phyloP scores from a whole-genome alignment of 495 filamentous ascomycete species.

The Venustampulla echinocandica region DNA sequence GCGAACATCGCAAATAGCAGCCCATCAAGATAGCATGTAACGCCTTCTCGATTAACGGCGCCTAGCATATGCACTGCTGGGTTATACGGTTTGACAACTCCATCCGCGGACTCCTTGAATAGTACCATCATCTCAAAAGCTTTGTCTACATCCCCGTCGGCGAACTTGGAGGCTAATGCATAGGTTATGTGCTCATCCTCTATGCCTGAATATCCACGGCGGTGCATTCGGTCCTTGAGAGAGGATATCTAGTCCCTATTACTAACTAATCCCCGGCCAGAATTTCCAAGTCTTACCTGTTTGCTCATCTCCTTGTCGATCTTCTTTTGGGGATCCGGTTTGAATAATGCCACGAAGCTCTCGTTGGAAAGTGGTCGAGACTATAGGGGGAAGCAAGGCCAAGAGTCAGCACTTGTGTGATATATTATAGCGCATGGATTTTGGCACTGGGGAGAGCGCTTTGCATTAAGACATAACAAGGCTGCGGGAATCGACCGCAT shows the following conservation, averaged over 20 bases:
- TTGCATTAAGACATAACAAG: slow-evolving; percentile 20
- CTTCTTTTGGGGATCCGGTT: slow-evolving; percentile 41
- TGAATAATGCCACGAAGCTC: slow-evolving; percentile 39
- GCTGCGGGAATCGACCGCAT: slow-evolving; percentile 22
- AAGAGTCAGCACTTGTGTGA: slow-evolving; percentile 29
- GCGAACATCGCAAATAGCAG: slow-evolving; percentile 98
- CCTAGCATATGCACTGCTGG: slow-evolving; percentile 65
- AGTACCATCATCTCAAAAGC: slow-evolving; percentile 68
- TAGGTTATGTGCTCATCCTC: slow-evolving; percentile 59
- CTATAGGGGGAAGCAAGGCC: slow-evolving; percentile 29
- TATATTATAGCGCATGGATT: slow-evolving; percentile 19
- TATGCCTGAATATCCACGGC: slow-evolving; percentile 44
- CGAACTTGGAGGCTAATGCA: slow-evolving; percentile 55
- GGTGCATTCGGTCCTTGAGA: slow-evolving; percentile 41
- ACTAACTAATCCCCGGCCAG: background rate
- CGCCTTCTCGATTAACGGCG: slow-evolving; percentile 74
- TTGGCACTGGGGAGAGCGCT: slow-evolving; percentile 23
- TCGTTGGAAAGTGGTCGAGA: slow-evolving; percentile 25
- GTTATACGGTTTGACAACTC: slow-evolving; percentile 66
- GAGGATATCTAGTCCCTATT: slow-evolving; percentile 41
- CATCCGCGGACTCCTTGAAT: slow-evolving; percentile 70
- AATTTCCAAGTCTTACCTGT: slow-evolving; percentile 34
- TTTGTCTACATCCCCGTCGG: slow-evolving; percentile 61
- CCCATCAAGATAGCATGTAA: slow-evolving; percentile 88
- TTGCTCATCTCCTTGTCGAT: slow-evolving; percentile 44